phyloP scores from a whole-genome alignment of 2,329 filamentous ascomycete species.

The Neofusicoccum laricinum region DNA sequence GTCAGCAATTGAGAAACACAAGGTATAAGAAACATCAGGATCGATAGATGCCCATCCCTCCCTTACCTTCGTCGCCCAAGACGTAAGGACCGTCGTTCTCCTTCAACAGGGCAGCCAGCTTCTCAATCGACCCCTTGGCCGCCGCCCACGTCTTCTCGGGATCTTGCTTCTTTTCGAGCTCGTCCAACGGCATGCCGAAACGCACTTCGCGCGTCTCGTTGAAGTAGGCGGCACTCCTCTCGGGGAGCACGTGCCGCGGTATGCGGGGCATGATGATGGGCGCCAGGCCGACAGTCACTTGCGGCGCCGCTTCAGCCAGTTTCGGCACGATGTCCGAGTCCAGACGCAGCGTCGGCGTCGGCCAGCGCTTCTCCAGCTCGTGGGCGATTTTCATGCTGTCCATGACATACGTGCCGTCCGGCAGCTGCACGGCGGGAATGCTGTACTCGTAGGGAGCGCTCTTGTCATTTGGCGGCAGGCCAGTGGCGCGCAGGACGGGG shows the following conservation, averaged over 20 bases:
- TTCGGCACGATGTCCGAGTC: constrained; percentile 41
- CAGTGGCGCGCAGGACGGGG: constrained; percentile 50
- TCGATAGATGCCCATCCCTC: constrained; percentile 5
- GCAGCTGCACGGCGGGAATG: constrained; percentile 55
- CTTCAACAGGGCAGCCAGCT: constrained; percentile 47
- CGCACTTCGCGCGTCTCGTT: constrained; percentile 47
- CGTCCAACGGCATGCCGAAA: constrained; percentile 53
- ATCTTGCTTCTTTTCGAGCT: constrained; percentile 48
- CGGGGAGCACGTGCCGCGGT: constrained; percentile 51
- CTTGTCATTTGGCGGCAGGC: constrained; percentile 46
- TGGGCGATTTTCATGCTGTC: constrained; percentile 61
- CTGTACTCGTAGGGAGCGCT: constrained; percentile 44
- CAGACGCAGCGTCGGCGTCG: constrained; percentile 57
- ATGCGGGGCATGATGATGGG: constrained; percentile 43
- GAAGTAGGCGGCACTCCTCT: constrained; percentile 50
- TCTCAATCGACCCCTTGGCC: constrained; percentile 37
- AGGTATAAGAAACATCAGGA: constrained; percentile 33
- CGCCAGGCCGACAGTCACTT: constrained; percentile 20
- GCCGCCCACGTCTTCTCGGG: constrained; percentile 51
- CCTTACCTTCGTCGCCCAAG: constrained; percentile 48
- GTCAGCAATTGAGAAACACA: constrained; percentile 5
- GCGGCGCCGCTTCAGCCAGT: constrained; percentile 35
- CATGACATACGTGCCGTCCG: constrained; percentile 60
- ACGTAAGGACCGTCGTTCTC: constrained; percentile 62
- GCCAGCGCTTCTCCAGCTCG: constrained; percentile 58